Conservation (phyloP, 257 asterid species). For the Capsicum chinense region DNA sequence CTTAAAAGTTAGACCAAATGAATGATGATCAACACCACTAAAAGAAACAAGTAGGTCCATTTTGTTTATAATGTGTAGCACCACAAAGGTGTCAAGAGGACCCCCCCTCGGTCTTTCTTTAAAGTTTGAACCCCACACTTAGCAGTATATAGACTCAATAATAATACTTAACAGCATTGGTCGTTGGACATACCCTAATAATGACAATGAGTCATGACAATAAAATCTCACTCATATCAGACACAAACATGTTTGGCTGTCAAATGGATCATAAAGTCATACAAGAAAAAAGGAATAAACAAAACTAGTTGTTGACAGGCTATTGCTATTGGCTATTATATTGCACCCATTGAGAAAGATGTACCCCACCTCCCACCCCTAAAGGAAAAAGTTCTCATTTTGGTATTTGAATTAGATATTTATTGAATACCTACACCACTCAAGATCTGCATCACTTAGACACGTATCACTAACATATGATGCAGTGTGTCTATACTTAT, state of each 20-base stretch:
- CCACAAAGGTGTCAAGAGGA: conserved; percentile 36
- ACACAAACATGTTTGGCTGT: conserved; percentile 26
- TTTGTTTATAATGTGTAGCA: conserved; percentile 29
- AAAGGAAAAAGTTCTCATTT: no score
- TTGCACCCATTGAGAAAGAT: neutral
- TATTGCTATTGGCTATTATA: neutral
- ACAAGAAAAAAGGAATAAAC: neutral
- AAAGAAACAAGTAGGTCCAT: conserved; percentile 18
- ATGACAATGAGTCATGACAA: conserved; percentile 9
- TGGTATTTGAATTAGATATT: no score
- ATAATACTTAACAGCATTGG: neutral
- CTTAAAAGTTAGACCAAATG: neutral
- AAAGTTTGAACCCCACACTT: neutral
- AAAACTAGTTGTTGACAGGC: conserved; percentile 23
- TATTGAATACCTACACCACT: no score
- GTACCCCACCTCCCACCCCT: no score
- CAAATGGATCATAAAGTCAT: conserved; percentile 21
- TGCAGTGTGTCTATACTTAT: neutral
- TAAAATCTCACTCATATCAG: neutral
- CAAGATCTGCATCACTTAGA: no score
- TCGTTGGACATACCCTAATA: conserved; percentile 30
- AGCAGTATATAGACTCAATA: neutral
- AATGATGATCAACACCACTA: conserved; percentile 1
- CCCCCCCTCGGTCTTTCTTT: neutral
- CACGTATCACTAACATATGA: neutral